Evolutionary conservation across 495 filamentous ascomycete genomes (phyloP).

Genomic region (Haplographium delicatum): DNA sequence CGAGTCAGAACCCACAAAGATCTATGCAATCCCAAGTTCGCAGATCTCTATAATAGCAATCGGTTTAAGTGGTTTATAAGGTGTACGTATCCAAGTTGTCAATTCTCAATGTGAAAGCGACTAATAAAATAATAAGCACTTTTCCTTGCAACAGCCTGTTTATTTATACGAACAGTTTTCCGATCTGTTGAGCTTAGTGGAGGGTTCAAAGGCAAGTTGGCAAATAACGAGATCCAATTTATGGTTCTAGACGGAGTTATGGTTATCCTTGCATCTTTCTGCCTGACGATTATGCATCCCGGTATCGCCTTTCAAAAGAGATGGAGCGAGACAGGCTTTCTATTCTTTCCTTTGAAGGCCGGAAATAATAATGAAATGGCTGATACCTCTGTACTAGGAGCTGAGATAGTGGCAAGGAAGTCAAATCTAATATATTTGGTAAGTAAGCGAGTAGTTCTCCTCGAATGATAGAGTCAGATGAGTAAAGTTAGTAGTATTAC

Average conservation of each 20-base stretch:
- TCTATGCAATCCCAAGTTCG: conserved; percentile 21
- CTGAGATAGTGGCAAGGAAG: too few species aligned
- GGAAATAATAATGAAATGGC: too few species aligned
- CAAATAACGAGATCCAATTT: conserved; percentile 46
- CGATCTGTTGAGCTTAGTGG: conserved; percentile 30
- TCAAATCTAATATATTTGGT: too few species aligned
- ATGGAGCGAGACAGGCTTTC: conserved; percentile 24
- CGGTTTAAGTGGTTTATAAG: conserved; percentile 11
- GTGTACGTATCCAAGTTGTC: conserved; percentile 1
- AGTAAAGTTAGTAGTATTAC: too few species aligned
- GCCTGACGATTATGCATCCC: conserved; percentile 40
- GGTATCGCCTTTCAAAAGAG: conserved; percentile 9
- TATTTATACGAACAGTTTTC: conserved; percentile 32
- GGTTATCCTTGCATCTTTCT: conserved; percentile 43
- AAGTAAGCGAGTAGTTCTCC: too few species aligned
- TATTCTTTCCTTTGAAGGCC: too few species aligned
- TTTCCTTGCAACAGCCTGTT: conserved; percentile 21
- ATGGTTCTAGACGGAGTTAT: conserved; percentile 56
- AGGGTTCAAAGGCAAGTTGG: conserved; percentile 30
- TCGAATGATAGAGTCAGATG: too few species aligned
- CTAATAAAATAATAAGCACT: conserved; percentile 33
- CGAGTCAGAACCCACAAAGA: conserved; percentile 2
- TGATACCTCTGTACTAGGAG: too few species aligned
- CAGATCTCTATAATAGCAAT: neutral
- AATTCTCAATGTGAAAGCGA: neutral